phyloP scores from a whole-genome alignment of 306 rosid genomes.

The Astragalus membranaceus region DNA sequence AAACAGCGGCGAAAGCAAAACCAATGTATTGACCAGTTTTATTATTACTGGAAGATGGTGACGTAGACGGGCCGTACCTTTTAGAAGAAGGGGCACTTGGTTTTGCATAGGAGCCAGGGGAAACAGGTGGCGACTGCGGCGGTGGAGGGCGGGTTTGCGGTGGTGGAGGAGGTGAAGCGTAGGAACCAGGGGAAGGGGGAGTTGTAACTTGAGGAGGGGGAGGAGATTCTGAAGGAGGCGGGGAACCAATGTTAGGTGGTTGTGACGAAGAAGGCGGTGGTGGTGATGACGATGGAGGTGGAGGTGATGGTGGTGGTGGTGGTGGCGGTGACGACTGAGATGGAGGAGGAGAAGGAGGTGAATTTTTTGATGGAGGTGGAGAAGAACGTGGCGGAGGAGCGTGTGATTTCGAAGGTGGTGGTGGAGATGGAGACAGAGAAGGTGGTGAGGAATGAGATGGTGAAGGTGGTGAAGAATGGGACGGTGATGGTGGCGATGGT shows the following conservation, averaged over 20 bases:
- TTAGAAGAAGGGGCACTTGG: neutral
- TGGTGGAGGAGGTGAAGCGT: constrained; percentile 9
- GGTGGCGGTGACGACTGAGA: constrained; percentile 15
- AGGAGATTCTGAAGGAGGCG: neutral
- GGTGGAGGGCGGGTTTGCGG: neutral
- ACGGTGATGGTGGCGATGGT: neutral
- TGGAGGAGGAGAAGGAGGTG: constrained; percentile 15
- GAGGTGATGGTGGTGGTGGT: constrained; percentile 14
- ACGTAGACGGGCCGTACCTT: neutral
- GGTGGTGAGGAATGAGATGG: neutral
- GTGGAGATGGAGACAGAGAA: neutral
- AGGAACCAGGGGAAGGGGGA: constrained; percentile 4
- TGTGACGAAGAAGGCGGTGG: constrained; percentile 11
- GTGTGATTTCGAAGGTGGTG: neutral
- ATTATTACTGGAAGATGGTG: neutral
- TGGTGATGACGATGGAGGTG: constrained; percentile 26
- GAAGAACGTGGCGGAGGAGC: constrained; percentile 19
- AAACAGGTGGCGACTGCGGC: neutral
- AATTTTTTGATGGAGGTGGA: neutral
- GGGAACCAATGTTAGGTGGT: neutral
- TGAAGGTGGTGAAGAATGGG: neutral
- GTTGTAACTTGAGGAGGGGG: neutral
- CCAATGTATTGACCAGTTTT: constrained; percentile 32
- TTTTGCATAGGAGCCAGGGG: constrained; percentile 1
- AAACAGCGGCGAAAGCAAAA: constrained; percentile 36